These are phyloP conservation scores for Puccinia triticina DNA, from an alignment of 1,284 basidiomycete species.

Conservation along the genomic window DNA sequence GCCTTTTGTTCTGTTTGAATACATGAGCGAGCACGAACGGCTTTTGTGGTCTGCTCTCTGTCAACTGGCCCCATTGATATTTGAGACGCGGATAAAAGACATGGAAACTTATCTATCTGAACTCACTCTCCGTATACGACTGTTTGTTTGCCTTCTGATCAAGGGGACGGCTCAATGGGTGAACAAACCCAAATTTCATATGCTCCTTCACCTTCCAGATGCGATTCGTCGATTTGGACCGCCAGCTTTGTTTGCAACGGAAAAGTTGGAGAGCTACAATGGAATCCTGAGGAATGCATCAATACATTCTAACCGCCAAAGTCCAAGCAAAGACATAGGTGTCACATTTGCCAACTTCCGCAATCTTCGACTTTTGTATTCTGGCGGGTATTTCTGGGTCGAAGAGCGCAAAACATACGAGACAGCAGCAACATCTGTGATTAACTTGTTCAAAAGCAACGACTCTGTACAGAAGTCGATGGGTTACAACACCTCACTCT, in stretches of 20 bases:
- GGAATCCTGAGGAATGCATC: too few relatives aligned
- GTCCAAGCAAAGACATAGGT: background rate
- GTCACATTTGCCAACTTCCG: conserved; percentile 21
- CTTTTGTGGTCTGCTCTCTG: conserved; percentile 60
- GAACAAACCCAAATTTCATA: conserved; percentile 62
- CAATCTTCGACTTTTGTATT: conserved; percentile 57
- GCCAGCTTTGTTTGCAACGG: conserved; percentile 27
- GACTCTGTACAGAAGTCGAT: too few relatives aligned
- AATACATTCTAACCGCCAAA: background rate
- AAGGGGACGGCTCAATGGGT: conserved; percentile 61
- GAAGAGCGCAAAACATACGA: too few relatives aligned
- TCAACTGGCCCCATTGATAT: conserved; percentile 60
- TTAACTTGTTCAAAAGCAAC: too few relatives aligned
- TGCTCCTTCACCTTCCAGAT: conserved; percentile 55
- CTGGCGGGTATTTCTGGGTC: too few relatives aligned
- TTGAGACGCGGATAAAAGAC: too few relatives aligned
- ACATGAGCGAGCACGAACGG: conserved; percentile 54
- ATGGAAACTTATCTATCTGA: too few relatives aligned
- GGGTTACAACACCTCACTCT: too few relatives aligned
- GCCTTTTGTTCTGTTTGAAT: conserved; percentile 60
- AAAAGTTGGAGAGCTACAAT: background rate
- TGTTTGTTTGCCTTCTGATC: too few relatives aligned
- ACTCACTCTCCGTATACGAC: too few relatives aligned
- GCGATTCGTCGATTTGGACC: conserved; percentile 50
- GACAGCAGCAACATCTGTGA: too few relatives aligned